Base-by-base conservation (phyloP, 352 stramenopile species). In the Phytophthora gonapodyides region DNA sequence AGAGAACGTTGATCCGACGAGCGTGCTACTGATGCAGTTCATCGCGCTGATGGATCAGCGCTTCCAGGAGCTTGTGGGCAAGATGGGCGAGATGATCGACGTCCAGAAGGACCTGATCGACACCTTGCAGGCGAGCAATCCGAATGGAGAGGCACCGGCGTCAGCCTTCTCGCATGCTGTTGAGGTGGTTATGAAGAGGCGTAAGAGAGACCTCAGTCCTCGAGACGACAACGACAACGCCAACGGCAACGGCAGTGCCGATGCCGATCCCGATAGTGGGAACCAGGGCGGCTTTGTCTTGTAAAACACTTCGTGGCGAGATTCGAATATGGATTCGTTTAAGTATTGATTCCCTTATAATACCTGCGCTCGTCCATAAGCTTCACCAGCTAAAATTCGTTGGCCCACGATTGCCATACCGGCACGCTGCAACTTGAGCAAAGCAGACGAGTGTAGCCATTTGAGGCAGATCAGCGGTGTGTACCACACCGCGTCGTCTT, bases 11-110 rank as follows among this genome's bases (percentile, higher is more conserved):
- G 73, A 82, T n/a, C 63, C 63, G 35, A 70, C 78, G n/a, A 73
- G 54, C 46, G 64, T 62, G 36, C 48, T 84, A 43, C 43, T 86
- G 33, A 65, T 85, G 50, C 71, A 84, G 54, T 84, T 87, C 48
- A 71, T 90, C 33, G 62, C 73, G 45, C 56, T 89, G 34, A 84
- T 91, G 71, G 78, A 93, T 43, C 78, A 77, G 41, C 78, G 82
- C 10, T 89, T 88, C 53, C 80, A 88, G 50, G 84, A 93, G 49
- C 67, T 93, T n/a, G 68, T 84, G 30, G 57, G 73, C 51, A 91
- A 89, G 60, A 86, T 93, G 78, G 67, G 76, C 43, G 76, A 91
- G 37, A 84, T 93, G 71, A 80, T 91, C 38, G 81, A 90, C 35
- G 78, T 82, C 31, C 84, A 93, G 64, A 82, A 82, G 37, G 69